phyloP scores from a whole-genome alignment of 768 basidiomycete species.

The Cystofilobasidium ferigula region DNA sequence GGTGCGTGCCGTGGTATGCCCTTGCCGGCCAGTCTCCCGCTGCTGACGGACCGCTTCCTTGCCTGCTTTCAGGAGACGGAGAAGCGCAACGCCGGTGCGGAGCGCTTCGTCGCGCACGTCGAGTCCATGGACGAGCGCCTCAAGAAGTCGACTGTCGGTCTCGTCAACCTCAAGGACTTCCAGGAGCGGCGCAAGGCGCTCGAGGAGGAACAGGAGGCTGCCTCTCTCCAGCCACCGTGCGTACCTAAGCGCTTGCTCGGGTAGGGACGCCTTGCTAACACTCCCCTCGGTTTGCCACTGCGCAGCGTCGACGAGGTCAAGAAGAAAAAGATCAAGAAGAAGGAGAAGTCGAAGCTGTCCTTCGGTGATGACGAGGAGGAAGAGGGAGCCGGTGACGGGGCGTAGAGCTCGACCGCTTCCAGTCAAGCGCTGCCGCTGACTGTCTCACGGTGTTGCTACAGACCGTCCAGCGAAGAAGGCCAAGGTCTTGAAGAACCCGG shows the following conservation, averaged over 20 bases:
- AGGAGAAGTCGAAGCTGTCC: constrained; percentile 74
- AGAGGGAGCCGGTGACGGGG: constrained; percentile 36
- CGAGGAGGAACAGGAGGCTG: constrained; percentile 64
- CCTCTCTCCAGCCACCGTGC: constrained; percentile 5
- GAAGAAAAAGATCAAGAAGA: constrained; percentile 94
- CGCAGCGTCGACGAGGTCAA: constrained; percentile 56
- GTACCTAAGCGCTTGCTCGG: neutral
- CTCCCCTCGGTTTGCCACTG: neutral
- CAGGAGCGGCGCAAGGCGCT: constrained; percentile 76
- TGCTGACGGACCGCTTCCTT: neutral
- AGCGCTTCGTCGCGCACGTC: constrained; percentile 85
- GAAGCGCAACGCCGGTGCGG: constrained; percentile 56
- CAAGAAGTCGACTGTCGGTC: constrained; percentile 80
- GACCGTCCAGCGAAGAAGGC: constrained; percentile 52
- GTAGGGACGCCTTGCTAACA: neutral
- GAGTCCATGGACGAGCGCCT: constrained; percentile 89
- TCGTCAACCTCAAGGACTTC: constrained; percentile 85
- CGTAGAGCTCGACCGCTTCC: constrained; percentile 16
- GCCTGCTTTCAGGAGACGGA: constrained; percentile 55
- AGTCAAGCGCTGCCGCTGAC: neutral
- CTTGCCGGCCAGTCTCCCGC: neutral
- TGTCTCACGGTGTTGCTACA: neutral
- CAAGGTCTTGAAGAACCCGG: constrained; percentile 86
- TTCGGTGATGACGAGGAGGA: constrained; percentile 82
- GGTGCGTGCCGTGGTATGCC: neutral